Percentiles rank a stretch among this genome's conserved stretches.
Conservation (phyloP, 768 basidiomycete species). For the Panellus pusillus region DNA sequence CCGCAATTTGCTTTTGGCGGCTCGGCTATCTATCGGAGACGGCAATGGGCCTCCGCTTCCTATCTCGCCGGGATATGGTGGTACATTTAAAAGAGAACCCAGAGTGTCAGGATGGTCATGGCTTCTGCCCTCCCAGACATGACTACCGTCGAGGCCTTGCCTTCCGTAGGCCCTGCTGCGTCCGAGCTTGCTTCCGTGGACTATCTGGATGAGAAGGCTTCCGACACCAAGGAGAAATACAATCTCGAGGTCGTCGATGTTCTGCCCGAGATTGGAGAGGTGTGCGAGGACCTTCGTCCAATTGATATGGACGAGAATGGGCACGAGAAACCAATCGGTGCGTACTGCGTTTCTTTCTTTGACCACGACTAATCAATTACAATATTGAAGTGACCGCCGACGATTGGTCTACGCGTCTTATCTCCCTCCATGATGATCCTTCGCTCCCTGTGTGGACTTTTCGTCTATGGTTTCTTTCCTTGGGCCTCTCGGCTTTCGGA, state of each 20-base stretch:
- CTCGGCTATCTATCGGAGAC: neutral
- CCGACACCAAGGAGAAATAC: slow-evolving; percentile 8
- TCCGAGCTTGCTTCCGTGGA: neutral
- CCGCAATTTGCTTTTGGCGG: too few species aligned
- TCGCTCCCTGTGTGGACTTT: slow-evolving; percentile 31
- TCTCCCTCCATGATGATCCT: slow-evolving; percentile 32
- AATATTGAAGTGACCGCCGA: slow-evolving; percentile 20
- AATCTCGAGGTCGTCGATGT: neutral
- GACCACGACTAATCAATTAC: neutral
- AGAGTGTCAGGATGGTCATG: neutral
- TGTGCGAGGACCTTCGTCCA: slow-evolving; percentile 24
- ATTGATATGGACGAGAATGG: slow-evolving; percentile 25
- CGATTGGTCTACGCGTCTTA: slow-evolving; percentile 26
- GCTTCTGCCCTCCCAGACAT: slow-evolving; percentile 3
- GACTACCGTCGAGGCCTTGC: slow-evolving; percentile 9
- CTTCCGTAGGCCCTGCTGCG: slow-evolving; percentile 2
- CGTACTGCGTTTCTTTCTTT: neutral
- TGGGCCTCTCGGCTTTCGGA: slow-evolving; percentile 32
- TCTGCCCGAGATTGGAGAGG: slow-evolving; percentile 20
- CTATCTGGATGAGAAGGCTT: slow-evolving; percentile 13
- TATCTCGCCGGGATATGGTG: neutral
- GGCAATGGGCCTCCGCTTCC: neutral
- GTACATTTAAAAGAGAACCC: too few species aligned
- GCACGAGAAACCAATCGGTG: slow-evolving; percentile 26
- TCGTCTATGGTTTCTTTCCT: slow-evolving; percentile 28